Conservation (phyloP, 768 basidiomycete species). For the Hirschioporus abietinus region DNA sequence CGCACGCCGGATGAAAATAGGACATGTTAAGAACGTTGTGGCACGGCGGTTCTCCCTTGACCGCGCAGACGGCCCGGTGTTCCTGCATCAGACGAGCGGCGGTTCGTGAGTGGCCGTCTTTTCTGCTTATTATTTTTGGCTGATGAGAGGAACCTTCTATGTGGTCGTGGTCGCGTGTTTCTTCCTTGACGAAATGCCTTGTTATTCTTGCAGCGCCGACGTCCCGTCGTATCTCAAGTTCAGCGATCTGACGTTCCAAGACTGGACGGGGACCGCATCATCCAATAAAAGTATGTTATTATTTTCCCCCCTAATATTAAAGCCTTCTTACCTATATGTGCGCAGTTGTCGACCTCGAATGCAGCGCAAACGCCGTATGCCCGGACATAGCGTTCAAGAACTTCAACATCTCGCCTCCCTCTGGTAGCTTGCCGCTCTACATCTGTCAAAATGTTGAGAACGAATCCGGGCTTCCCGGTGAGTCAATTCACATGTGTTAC, state of each 20-base stretch:
- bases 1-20: conserved; percentile 20
- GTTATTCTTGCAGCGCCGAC: conserved; percentile 34
- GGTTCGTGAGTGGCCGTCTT: conserved; percentile 29
- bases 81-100: conserved; percentile 49
- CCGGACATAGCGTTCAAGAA: conserved; percentile 35
- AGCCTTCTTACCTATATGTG: conserved; percentile 2
- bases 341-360: conserved; percentile 45
- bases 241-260: conserved; percentile 37
- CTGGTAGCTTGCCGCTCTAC: conserved; percentile 29
- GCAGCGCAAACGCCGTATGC: conserved; percentile 43
- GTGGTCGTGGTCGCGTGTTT: background rate
- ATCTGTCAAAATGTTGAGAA: conserved; percentile 44
- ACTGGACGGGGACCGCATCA: conserved; percentile 42
- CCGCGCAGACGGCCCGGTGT: conserved; percentile 39
- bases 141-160: conserved; percentile 2
- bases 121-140: background rate
- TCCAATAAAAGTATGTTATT: conserved; percentile 33
- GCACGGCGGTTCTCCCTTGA: conserved; percentile 40
- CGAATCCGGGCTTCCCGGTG: conserved; percentile 25
- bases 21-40: conserved; percentile 39
- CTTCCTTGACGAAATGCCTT: background rate
- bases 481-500: conserved; percentile 1
- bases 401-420: conserved; percentile 35
- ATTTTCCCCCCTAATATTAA: background rate
- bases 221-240: conserved; percentile 44